Base-by-base conservation (phyloP, 108 stramenopile genomes). In the Nitzschia putrida region DNA sequence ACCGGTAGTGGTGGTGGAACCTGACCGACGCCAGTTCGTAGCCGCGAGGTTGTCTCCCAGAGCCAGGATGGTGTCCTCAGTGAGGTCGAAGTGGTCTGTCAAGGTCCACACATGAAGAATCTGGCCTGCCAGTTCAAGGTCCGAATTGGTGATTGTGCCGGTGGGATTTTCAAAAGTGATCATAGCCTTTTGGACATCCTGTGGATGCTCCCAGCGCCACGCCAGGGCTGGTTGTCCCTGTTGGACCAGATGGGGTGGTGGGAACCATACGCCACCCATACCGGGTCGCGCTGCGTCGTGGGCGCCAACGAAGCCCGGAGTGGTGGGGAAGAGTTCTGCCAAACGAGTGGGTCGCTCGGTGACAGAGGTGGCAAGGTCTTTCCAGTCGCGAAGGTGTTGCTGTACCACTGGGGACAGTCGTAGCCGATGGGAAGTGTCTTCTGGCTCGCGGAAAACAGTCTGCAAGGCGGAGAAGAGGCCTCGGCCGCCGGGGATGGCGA, bases 231-330 rank as follows among this genome's bases (percentile, higher is more conserved):
- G 29, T n/a, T n/a, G n/a, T n/a, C n/a, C n/a, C 23, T 18, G 23
- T 0, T 14, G 20, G 4, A n/a, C n/a, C n/a, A n/a, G n/a, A n/a
- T n/a, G n/a, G n/a, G 23, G 14, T 26, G 56, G 29, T 20, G 80
- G 77, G 52, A 83, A 76, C 78, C 78, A 79, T 8, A 76, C 43
- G 20, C 74, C 82, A 14, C 71, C 78, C 5, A 68, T 63, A 0
- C 82, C 82, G 13, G 1, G 7, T 8, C 79, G 76, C 0, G 82
- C 68, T 0, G 78, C 82, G 70, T 83, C 79, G 51, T 77, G 76
- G 20, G 71, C 44, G 1, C 79, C 82, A 37, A 72, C 61, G 0
- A 70, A 63, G 8, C 49, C 29, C 0, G 78, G 82, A 26, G n/a
- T 55, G 11, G 73, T 44, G 0, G 79, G 83, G 11, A 84, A 68